These are phyloP conservation scores for Yarrowia osloensis DNA, from an alignment of 805 yeast species.

Conservation along the genomic window DNA sequence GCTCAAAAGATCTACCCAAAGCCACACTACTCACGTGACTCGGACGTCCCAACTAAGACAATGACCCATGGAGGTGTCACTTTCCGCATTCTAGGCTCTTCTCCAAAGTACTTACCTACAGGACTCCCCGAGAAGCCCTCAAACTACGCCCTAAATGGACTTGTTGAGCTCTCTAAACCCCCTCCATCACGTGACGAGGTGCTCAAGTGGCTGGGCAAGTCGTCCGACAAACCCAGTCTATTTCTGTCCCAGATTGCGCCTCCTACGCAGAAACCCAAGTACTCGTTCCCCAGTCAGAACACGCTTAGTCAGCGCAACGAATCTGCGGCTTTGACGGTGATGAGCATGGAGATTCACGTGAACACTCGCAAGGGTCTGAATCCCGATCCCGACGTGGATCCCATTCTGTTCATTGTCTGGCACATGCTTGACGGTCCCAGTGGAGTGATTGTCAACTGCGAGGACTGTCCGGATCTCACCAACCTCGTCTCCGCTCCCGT, in stretches of 20 bases:
- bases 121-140: not conserved
- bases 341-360: conserved; percentile 69
- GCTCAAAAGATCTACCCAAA: not conserved
- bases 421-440: conserved; percentile 50
- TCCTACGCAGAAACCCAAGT: conserved; percentile 1
- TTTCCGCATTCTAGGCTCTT: conserved; percentile 41
- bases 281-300: not conserved
- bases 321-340: conserved; percentile 49
- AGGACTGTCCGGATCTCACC: conserved; percentile 33
- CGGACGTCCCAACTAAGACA: conserved; percentile 57
- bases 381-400: conserved; percentile 71
- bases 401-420: conserved; percentile 65
- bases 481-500: conserved; percentile 39
- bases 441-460: conserved; percentile 38
- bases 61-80: conserved; percentile 66
- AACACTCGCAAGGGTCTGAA: conserved; percentile 50
- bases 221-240: not conserved
- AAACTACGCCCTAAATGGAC: not conserved
- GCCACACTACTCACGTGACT: conserved; percentile 44
- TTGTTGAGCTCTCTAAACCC: not conserved
- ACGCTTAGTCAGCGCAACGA: conserved; percentile 4
- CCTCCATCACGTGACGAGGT: conserved; percentile 32
- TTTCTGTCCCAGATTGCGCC: not conserved
- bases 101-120: conserved; percentile 29
- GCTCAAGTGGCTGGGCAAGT: not conserved